A percentile compares a stretch with the other conserved stretches of the same genome.
These are phyloP conservation scores for Paspalum notatum DNA, from an alignment of 176 grass and related monocot genomes.

Conservation along the genomic window DNA sequence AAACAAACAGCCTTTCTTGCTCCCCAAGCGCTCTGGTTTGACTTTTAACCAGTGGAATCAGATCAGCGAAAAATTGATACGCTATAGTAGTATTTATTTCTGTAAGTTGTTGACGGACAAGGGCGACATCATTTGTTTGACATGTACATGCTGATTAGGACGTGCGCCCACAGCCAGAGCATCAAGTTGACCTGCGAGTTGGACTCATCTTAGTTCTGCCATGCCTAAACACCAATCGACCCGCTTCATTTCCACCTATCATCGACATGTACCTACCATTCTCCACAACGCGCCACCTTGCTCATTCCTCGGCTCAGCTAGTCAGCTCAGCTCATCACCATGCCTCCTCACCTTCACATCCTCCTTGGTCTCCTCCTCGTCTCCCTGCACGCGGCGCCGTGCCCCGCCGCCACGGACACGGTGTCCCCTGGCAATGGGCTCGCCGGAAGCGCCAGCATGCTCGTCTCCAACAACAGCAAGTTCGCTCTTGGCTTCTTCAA, in stretches of 20 bases:
- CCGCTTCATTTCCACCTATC: neutral
- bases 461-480: constrained; percentile 42
- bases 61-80: too few species aligned
- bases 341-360: neutral
- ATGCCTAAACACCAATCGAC: neutral
- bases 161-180: neutral
- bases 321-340: neutral
- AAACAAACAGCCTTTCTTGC: too few species aligned
- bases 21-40: too few species aligned
- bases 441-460: neutral
- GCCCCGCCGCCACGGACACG: neutral
- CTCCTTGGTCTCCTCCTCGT: constrained; percentile 5
- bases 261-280: neutral
- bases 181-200: neutral
- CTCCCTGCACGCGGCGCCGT: neutral
- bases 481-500: constrained; percentile 75
- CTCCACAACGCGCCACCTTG: neutral
- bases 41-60: too few species aligned
- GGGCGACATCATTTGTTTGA: neutral
- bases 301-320: neutral
- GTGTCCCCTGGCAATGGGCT: constrained; percentile 1
- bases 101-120: neutral
- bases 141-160: neutral
- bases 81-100: neutral
- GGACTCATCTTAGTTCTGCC: neutral